Evolutionary conservation across 768 basidiomycete species (phyloP).

Genomic region (Ramaria sp.): DNA sequence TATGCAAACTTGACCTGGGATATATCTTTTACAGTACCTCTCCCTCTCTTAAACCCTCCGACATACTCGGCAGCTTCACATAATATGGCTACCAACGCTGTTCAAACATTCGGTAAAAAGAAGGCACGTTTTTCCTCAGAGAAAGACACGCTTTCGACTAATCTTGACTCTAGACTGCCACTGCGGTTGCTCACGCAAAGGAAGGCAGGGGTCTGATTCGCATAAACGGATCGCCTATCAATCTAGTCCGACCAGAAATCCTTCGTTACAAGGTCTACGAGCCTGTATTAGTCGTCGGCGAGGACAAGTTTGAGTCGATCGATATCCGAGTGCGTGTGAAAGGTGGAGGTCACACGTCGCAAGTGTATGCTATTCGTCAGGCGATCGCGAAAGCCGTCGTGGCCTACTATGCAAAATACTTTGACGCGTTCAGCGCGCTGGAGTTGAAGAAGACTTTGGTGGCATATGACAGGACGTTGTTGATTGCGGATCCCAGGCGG

Average conservation of each 20-base stretch:
- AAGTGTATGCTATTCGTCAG: slow-evolving; percentile 98
- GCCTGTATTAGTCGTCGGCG: slow-evolving; percentile 87
- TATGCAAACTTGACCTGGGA: not conserved
- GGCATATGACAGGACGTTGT: slow-evolving; percentile 82
- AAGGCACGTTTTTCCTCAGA: slow-evolving; percentile 48
- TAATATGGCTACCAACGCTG: slow-evolving; percentile 78
- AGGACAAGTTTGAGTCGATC: slow-evolving; percentile 74
- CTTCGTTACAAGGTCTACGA: slow-evolving; percentile 98
- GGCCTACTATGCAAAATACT: slow-evolving; percentile 97
- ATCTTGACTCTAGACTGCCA: slow-evolving; percentile 63
- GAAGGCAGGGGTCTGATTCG: slow-evolving; percentile 95
- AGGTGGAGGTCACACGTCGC: slow-evolving; percentile 98
- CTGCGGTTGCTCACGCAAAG: slow-evolving; percentile 93
- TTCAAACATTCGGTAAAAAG: slow-evolving; percentile 99
- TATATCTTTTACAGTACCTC: slow-evolving; percentile 1
- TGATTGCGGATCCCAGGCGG: slow-evolving; percentile 92
- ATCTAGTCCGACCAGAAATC: slow-evolving; percentile 90
- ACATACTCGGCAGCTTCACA: slow-evolving; percentile 17
- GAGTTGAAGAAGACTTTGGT: slow-evolving; percentile 98
- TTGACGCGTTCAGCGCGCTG: slow-evolving; percentile 93
- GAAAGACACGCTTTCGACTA: not conserved
- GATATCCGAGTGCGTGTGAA: slow-evolving; percentile 98
- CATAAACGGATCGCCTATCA: slow-evolving; percentile 94
- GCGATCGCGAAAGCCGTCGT: slow-evolving; percentile 97
- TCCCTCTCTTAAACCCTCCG: slow-evolving; percentile 7